Conservation (phyloP, 768 basidiomycete genomes). For the Ramaria sp. region DNA sequence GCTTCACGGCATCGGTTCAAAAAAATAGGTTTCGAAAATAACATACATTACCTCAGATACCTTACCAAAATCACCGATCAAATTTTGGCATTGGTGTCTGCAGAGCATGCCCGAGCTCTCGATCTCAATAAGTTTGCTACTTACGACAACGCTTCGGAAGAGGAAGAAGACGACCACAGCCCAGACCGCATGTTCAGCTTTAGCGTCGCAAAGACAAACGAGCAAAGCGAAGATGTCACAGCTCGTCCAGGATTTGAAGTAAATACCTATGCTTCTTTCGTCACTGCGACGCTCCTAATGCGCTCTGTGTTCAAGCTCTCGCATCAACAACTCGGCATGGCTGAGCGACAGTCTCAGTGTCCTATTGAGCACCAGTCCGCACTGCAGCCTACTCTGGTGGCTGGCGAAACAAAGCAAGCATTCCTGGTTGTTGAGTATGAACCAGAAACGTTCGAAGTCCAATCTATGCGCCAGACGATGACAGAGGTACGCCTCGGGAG, state of each 20-base stretch:
- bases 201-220: slow-evolving; percentile 42
- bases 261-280: slow-evolving; percentile 5
- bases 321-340: not conserved
- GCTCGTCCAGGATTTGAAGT: slow-evolving; percentile 38
- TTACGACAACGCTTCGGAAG: slow-evolving; percentile 15
- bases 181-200: slow-evolving; percentile 42
- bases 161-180: slow-evolving; percentile 26
- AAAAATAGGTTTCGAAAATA: not conserved
- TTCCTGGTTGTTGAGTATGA: slow-evolving; percentile 26
- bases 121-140: slow-evolving; percentile 25
- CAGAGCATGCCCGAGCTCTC: slow-evolving; percentile 33
- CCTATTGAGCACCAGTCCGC: not conserved
- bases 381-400: slow-evolving; percentile 22
- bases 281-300: not conserved
- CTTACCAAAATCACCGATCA: slow-evolving; percentile 52
- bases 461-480: not conserved
- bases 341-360: not conserved
- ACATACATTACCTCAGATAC: slow-evolving; percentile 28
- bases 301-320: not conserved
- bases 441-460: not conserved
- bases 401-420: slow-evolving; percentile 31
- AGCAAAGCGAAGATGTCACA: slow-evolving; percentile 42
- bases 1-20: not conserved
- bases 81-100: slow-evolving; percentile 37
- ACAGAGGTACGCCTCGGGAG: no score